Percentiles rank a stretch among this genome's conserved stretches.
Conservation (phyloP, 2,329 filamentous ascomycete species). For the Ceratocystis huliohia region DNA sequence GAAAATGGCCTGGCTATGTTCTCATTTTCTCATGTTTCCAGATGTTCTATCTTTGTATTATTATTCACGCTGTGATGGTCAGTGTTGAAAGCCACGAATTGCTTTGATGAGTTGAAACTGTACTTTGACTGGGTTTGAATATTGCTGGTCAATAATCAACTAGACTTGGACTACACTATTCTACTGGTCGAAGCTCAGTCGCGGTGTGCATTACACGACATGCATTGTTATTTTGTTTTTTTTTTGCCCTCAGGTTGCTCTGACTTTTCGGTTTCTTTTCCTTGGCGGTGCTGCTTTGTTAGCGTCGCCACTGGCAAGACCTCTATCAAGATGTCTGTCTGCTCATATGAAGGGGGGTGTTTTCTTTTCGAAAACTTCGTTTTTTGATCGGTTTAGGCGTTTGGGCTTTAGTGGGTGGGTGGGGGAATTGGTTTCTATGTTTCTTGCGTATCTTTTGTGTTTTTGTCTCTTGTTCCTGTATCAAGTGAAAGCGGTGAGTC, state of each 20-base stretch:
- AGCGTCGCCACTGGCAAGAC: too few relatives aligned
- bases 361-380: neutral
- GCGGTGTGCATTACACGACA: neutral
- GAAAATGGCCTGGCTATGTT: neutral
- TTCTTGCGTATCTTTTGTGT: neutral
- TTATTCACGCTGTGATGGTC: neutral
- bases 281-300: neutral
- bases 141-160: neutral
- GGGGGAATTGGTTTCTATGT: neutral
- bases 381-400: neutral
- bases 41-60: constrained; percentile 8
- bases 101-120: neutral
- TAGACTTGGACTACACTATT: neutral
- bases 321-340: too few relatives aligned
- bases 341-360: neutral
- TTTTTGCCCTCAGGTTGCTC: neutral
- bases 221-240: too few relatives aligned
- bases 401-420: neutral
- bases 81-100: neutral
- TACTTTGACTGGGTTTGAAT: neutral
- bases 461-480: too few relatives aligned
- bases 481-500: neutral
- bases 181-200: neutral
- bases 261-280: neutral
- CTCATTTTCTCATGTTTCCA: neutral